These are phyloP conservation scores for Cochlearia excelsa DNA, from an alignment of 345 rosid species.

Conservation along the genomic window DNA sequence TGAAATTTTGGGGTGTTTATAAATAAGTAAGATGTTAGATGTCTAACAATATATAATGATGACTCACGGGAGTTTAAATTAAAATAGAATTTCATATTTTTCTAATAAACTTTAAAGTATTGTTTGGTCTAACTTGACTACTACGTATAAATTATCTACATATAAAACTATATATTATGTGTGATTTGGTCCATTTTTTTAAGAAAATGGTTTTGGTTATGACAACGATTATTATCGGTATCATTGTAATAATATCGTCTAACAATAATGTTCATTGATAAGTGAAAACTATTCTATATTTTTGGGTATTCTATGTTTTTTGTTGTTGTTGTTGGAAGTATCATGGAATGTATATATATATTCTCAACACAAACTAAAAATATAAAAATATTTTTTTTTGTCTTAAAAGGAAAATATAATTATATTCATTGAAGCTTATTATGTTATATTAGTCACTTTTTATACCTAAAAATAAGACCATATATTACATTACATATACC, in stretches of 20 bases:
- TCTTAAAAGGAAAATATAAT: too few species aligned
- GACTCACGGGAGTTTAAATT: conserved; percentile 31
- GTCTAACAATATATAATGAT: conserved; percentile 23
- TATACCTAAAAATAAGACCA: too few species aligned
- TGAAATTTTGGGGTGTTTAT: conserved; percentile 33
- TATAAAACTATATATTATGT: background rate
- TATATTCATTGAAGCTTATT: too few species aligned
- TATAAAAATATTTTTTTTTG: background rate
- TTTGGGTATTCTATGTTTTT: too few species aligned
- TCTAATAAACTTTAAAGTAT: background rate
- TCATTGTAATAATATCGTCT: background rate
- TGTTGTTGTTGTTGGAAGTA: background rate
- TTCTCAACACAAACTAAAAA: conserved; percentile 5
- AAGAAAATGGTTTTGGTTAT: background rate
- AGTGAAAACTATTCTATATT: background rate
- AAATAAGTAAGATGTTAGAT: conserved; percentile 32
- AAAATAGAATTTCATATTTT: conserved; percentile 7
- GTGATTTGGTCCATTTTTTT: background rate
- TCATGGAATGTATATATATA: background rate
- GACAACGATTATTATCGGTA: background rate
- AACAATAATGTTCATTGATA: background rate
- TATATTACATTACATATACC: too few species aligned
- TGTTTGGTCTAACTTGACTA: background rate
- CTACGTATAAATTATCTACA: background rate
- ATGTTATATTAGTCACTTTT: too few species aligned